A percentile compares a stretch with the other conserved stretches of the same genome.
phyloP scores from a whole-genome alignment of 2,329 filamentous ascomycete genomes.

The Macrophomina tecta region DNA sequence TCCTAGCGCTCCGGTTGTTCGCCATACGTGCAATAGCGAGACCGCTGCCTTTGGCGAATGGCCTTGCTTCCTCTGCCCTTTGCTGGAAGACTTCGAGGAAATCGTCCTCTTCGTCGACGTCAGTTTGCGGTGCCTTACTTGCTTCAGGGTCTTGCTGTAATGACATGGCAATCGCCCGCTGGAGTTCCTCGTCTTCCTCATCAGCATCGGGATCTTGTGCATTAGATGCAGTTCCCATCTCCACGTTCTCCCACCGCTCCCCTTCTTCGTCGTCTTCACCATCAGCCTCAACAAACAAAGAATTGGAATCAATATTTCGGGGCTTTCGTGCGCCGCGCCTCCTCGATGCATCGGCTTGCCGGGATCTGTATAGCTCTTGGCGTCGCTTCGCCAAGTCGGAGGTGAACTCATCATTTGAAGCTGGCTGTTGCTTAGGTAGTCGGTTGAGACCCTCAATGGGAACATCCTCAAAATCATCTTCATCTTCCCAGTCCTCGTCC shows the following conservation, averaged over 20 bases:
- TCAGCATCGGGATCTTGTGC: slow-evolving; percentile 63
- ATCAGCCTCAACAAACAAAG: slow-evolving; percentile 40
- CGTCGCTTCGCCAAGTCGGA: slow-evolving; percentile 51
- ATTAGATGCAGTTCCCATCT: slow-evolving; percentile 36
- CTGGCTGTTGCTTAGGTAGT: slow-evolving; percentile 66
- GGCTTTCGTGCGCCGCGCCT: slow-evolving; percentile 34
- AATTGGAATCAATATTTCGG: slow-evolving; percentile 13
- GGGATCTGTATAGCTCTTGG: slow-evolving; percentile 54
- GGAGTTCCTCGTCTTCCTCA: slow-evolving; percentile 76
- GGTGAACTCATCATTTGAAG: slow-evolving; percentile 44
- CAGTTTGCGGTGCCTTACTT: slow-evolving; percentile 49
- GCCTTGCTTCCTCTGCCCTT: slow-evolving; percentile 50
- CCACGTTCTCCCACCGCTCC: slow-evolving; percentile 44
- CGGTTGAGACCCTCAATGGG: slow-evolving; percentile 89
- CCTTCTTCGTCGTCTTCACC: slow-evolving; percentile 47
- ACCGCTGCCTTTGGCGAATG: slow-evolving; percentile 53
- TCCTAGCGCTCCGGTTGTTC: slow-evolving; percentile 73
- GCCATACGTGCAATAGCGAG: slow-evolving; percentile 74
- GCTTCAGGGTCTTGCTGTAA: slow-evolving; percentile 65
- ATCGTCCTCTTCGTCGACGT: slow-evolving; percentile 44
- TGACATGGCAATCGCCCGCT: slow-evolving; percentile 83
- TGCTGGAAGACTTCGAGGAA: slow-evolving; percentile 55
- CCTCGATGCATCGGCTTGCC: slow-evolving; percentile 30
- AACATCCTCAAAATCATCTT: slow-evolving; percentile 88
- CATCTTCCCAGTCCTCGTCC: slow-evolving; percentile 69